These are phyloP conservation scores for Chloromonas sp. DNA, from an alignment of 163 green algal genomes.

Conservation along the genomic window DNA sequence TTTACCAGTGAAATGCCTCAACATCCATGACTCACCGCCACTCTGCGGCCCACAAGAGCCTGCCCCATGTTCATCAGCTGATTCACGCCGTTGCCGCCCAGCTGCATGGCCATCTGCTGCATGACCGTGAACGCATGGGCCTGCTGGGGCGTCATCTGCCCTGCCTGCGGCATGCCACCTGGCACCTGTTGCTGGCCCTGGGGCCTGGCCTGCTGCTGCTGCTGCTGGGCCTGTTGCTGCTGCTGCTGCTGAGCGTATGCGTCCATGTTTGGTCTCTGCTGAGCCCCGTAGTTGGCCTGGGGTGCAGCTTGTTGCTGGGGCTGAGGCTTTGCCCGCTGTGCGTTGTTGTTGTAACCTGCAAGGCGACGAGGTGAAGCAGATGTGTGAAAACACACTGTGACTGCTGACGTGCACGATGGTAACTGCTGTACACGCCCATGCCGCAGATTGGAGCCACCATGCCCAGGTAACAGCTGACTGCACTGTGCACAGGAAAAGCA, in stretches of 20 bases:
- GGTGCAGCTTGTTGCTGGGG: no score
- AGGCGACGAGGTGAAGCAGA: no score
- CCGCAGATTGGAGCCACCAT: no score
- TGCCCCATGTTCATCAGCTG: background rate
- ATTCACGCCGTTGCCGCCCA: slow-evolving; percentile 2
- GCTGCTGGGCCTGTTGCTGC: slow-evolving; percentile 7
- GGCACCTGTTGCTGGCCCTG: background rate
- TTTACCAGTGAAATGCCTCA: no score
- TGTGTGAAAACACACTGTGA: no score
- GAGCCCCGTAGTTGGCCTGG: no score
- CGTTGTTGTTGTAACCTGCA: no score
- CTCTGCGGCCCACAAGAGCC: background rate
- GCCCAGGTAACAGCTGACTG: no score
- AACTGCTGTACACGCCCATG: no score
- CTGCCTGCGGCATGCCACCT: background rate
- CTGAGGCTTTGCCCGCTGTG: no score
- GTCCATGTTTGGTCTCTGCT: background rate
- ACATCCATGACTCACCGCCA: background rate
- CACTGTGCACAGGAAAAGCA: no score
- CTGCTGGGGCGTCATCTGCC: background rate
- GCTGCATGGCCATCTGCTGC: background rate
- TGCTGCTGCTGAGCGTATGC: background rate
- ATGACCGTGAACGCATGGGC: background rate
- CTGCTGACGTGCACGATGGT: no score
- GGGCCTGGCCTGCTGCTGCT: background rate